Base-by-base conservation (phyloP, 441 rosid species). In the Hura crepitans region DNA sequence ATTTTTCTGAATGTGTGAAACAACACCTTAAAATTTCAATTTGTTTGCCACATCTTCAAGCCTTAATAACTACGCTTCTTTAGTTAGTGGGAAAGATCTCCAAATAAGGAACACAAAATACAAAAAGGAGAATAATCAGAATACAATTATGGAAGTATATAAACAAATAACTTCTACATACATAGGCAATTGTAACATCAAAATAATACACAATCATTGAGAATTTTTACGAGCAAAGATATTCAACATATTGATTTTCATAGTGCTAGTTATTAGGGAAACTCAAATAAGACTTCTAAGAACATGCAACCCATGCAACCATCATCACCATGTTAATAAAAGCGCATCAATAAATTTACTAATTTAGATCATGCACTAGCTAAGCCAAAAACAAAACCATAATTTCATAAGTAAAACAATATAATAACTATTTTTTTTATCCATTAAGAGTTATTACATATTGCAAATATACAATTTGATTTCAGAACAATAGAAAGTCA, bases 21-120 rank as follows among this genome's bases (percentile, higher is more conserved):
- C 97, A 11, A 96, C 96, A 75, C 98, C 98, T 97, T 97, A 93
- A 75, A 89, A 91, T 83, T 84, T 93, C 76, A 91, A 82, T 69
- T 86, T 82, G 82, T 93, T 91, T 59, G 97, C 98, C 42, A 93
- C 97, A 49, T 93, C 92, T 45, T 93, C 97, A 4, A 93, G 98
- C 83, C 98, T 91, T 74, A 91, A 77, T 68, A 91, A 57, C 73
- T 93, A 93, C 79, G 89, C 98, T 77, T 93, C 98, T 83, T 91
- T 95, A 0, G 95, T 93, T 50, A 93, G 81, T 35, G 98, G 98
- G 72, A 93, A 93, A 14, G 96, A 93, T 83, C 91, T 86, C 98
- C 91, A 72, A 22, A 70, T 18, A 70, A 27, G 62, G 70, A 72
- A 56, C 57, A 59, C 18, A 74, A 43, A 18, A 62, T 28, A 55